phyloP scores from a whole-genome alignment of 306 rosid species.

The Pachyrhizus erosus region DNA sequence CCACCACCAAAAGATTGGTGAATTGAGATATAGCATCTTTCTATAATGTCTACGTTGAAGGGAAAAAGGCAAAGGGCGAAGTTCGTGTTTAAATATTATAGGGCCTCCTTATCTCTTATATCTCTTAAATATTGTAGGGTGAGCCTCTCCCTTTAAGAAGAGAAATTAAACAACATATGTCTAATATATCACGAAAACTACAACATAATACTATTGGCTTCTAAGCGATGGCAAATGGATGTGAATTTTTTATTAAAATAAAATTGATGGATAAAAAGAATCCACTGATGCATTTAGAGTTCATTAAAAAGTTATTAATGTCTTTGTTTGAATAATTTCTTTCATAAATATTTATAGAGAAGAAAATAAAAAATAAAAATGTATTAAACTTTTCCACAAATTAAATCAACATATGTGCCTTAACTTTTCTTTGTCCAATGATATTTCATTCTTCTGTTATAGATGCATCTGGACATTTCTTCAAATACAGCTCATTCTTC shows the following conservation, averaged over 20 bases:
- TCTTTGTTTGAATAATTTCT: too few species aligned
- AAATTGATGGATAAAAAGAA: background rate
- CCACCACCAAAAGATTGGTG: constrained; percentile 26
- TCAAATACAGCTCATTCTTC: background rate
- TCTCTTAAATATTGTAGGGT: background rate
- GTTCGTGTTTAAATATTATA: background rate
- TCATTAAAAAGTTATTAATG: background rate
- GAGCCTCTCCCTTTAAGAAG: background rate
- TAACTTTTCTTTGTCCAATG: background rate
- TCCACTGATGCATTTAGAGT: background rate
- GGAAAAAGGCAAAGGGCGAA: background rate
- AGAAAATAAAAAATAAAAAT: too few species aligned
- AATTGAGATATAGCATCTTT: constrained; percentile 24
- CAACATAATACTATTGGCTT: constrained; percentile 18
- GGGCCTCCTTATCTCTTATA: constrained; percentile 3
- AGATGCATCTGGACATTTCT: background rate
- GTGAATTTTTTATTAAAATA: background rate
- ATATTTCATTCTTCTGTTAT: background rate
- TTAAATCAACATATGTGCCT: too few species aligned
- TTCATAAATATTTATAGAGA: too few species aligned
- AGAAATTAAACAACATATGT: background rate
- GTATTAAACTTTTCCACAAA: too few species aligned
- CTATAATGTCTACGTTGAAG: background rate
- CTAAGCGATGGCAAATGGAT: background rate
- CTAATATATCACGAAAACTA: background rate